Conservation (phyloP, 2,329 filamentous ascomycete species). For the Colletotrichum sansevieriae region DNA sequence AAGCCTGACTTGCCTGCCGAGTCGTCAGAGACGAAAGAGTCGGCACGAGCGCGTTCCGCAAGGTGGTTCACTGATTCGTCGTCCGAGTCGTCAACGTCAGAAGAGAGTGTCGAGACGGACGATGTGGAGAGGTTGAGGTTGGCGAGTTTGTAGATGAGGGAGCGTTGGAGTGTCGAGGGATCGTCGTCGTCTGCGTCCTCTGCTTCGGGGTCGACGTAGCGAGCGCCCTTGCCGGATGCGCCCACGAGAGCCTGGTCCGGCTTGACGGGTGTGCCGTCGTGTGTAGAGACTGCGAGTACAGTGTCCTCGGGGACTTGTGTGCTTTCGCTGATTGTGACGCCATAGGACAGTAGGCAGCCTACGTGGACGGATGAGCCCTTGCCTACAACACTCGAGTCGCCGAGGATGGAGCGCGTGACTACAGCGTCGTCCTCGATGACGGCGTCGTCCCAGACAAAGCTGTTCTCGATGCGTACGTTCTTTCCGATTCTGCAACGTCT, state of each 20-base stretch:
- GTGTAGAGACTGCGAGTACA: slow-evolving; percentile 53
- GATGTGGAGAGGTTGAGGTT: slow-evolving; percentile 66
- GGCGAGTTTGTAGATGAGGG: slow-evolving; percentile 67
- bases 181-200: slow-evolving; percentile 65
- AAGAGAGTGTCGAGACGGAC: slow-evolving; percentile 72
- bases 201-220: slow-evolving; percentile 60
- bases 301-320: slow-evolving; percentile 57
- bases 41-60: slow-evolving; percentile 71
- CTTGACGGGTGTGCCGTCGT: slow-evolving; percentile 53
- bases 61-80: slow-evolving; percentile 68
- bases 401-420: slow-evolving; percentile 81
- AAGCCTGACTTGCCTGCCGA: slow-evolving; percentile 76
- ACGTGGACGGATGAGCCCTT: slow-evolving; percentile 76
- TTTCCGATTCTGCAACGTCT: slow-evolving; percentile 87
- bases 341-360: slow-evolving; percentile 84
- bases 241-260: slow-evolving; percentile 63
- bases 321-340: slow-evolving; percentile 77
- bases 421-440: slow-evolving; percentile 80
- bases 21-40: slow-evolving; percentile 80
- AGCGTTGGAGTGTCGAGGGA: slow-evolving; percentile 65
- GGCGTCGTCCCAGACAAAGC: slow-evolving; percentile 90
- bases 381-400: slow-evolving; percentile 78
- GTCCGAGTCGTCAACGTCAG: slow-evolving; percentile 74
- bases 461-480: slow-evolving; percentile 82
- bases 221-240: slow-evolving; percentile 62